Evolutionary conservation across 2,329 filamentous ascomycete genomes (phyloP), one percentile per base, ranked within the genome.

Genomic region (Hymenoscyphus fraxineus): DNA sequence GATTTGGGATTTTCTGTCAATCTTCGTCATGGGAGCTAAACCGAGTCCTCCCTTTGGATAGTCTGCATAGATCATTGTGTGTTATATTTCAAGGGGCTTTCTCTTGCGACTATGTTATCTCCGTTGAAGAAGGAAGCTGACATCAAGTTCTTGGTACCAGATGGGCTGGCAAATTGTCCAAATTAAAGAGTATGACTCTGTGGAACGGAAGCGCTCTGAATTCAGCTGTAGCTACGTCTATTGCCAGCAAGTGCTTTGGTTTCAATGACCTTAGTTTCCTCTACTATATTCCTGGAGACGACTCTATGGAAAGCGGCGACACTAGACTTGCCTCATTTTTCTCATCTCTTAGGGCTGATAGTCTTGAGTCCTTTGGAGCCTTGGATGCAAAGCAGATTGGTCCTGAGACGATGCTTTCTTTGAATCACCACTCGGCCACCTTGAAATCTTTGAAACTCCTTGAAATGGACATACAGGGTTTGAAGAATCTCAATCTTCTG

Each of bases 191-290:
- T 0, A 78, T 92, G 40, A 82, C 84, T 16, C 77, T 91, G 1
- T 86, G 81, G 73, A 84, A 88, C 67, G 88, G 87, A 2, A 81
- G 80, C 47, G 81, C 84, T 10, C 79, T 92, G 1, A 82, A 80
- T 51, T 78, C 83, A 60, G 80, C 83, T 63, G 80, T 82, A 1
- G 82, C 83, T 39, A 76, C 77, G 13, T 80, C 84, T 2, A 83
- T 92, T 58, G 78, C 80, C 31, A 73, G 80, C 31, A 78, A 83
- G 68, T 92, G 88, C 68, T 85, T 85, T 1, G 77, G 82, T 9
- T 88, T 92, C 69, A 80, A 80, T 55, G 81, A 83, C 47, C 75
- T 92, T 27, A 83, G 80, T 32, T 85, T 89, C 63, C 87, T 82
- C 66, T 78, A 70, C 39, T 80, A 77, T 64, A 58, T 61, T 6